A percentile compares a stretch with the other conserved stretches of the same genome.
Conservation (phyloP, 139 green algal genomes). For the Spirogloea muscicola region DNA sequence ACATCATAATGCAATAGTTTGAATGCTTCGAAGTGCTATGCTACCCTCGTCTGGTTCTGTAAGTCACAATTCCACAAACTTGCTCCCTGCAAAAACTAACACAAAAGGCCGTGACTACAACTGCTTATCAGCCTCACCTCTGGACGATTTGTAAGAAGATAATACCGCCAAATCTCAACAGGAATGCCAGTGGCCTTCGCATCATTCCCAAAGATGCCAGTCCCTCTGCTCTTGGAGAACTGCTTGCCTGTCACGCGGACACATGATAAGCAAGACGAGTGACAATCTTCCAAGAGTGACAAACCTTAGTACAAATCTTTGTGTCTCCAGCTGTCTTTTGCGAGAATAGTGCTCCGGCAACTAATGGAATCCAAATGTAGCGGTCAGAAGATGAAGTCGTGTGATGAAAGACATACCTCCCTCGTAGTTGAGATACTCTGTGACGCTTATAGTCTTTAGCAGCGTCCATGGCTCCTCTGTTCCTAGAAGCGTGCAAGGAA, state of each 20-base stretch:
- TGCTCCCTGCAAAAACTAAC: too few species aligned
- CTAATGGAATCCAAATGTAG: too few species aligned
- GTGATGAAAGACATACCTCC: too few species aligned
- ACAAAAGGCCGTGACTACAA: too few species aligned
- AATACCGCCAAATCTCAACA: constrained; percentile 90
- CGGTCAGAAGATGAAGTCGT: too few species aligned
- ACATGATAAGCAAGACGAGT: background rate
- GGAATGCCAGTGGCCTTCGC: constrained; percentile 79
- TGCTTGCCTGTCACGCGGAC: constrained; percentile 49
- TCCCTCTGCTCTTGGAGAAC: constrained; percentile 90
- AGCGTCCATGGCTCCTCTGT: constrained; percentile 82
- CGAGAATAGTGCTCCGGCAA: too few species aligned
- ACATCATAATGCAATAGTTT: constrained; percentile 6
- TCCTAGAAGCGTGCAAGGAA: constrained; percentile 83
- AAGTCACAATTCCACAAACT: too few species aligned
- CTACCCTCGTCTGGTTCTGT: too few species aligned
- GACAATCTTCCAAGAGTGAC: too few species aligned
- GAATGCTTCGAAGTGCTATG: background rate
- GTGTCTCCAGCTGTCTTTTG: too few species aligned
- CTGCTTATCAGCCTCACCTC: constrained; percentile 70
- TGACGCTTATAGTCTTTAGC: constrained; percentile 92
- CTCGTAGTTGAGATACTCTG: constrained; percentile 99
- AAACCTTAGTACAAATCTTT: too few species aligned
- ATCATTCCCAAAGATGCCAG: constrained; percentile 94
- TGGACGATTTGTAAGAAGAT: constrained; percentile 82